Conservation (phyloP, 1,284 basidiomycete genomes). For the Stygiomarasmius scandens region DNA sequence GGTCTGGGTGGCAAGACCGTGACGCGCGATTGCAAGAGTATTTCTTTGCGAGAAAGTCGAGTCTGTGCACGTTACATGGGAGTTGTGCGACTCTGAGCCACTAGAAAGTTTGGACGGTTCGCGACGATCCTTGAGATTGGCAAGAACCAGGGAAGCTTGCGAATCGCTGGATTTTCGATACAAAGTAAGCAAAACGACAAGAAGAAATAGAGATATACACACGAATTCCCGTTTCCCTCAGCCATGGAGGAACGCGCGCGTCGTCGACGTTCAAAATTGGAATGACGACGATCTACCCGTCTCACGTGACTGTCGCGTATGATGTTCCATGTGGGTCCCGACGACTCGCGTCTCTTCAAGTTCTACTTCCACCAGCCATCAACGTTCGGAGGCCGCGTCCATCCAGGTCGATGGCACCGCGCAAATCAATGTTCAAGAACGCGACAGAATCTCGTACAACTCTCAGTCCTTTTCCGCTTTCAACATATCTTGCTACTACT, state of each 20-base stretch:
- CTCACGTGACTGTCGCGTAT: too few relatives aligned
- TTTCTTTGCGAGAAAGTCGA: slow-evolving; percentile 31
- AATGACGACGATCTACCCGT: too few relatives aligned
- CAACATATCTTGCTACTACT: not conserved
- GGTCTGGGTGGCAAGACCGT: slow-evolving; percentile 55
- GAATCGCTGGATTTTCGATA: slow-evolving; percentile 21
- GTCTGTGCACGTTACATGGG: slow-evolving; percentile 34
- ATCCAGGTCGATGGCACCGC: slow-evolving; percentile 10
- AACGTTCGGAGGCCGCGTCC: too few relatives aligned
- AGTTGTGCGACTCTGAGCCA: slow-evolving; percentile 8
- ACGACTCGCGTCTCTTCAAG: too few relatives aligned
- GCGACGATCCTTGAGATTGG: slow-evolving; percentile 22
- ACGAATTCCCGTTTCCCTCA: not conserved
- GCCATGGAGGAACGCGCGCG: not conserved
- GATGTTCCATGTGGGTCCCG: too few relatives aligned
- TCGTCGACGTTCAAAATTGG: too few relatives aligned
- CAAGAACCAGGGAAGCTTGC: slow-evolving; percentile 45
- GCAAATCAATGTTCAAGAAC: slow-evolving; percentile 26
- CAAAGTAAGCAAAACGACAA: not conserved
- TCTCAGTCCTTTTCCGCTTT: not conserved
- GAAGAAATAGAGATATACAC: not conserved
- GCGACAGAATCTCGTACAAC: slow-evolving; percentile 12
- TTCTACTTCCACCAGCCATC: too few relatives aligned
- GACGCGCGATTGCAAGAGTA: slow-evolving; percentile 36
- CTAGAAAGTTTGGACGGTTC: not conserved